Base-by-base conservation (phyloP, 1,284 basidiomycete genomes). In the Microbotryum silenes-acaulis region DNA sequence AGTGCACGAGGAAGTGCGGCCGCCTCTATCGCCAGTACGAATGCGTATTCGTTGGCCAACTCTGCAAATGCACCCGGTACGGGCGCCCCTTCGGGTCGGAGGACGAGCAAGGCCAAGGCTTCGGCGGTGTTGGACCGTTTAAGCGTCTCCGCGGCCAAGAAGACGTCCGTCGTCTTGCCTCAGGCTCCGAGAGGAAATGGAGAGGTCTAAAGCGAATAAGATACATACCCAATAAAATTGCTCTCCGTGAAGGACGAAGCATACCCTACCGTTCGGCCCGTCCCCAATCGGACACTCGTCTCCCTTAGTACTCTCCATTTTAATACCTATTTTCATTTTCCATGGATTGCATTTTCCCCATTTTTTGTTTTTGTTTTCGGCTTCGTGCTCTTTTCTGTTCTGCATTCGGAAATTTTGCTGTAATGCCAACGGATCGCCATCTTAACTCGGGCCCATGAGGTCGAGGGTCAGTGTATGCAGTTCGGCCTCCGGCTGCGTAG, bases 1-100 rank as follows among this genome's bases (percentile, higher is more conserved):
- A 49, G 45, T 25, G 51, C 42, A 12, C 53, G 53, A 8, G 45
- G 27, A 8, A 60, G 59, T 37, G 53, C 45, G 6, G 51, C 59
- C 18, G 52, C 59, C 2, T 55, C 53, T 4, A 44, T 60, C 12
- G 59, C 53, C 7, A 54, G 51, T 53, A 60, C 59, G 37, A 60
- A 20, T 42, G 52, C 46, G 9, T 42, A 42, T 18, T 42, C 37
- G 12, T 42, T 42, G 37, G 37, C 37, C 37, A 42, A 42, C 14
- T 42, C 37, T 12, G 37, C 37, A 10, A 42, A 53, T 23, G 51
- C 25, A 18, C 31, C 31, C 21, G 51, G 27, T 12, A 31, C 51
- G 14, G 25, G 27, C 12, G 33, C 51, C 6, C 25, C 25, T 33
- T 23, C 25, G 31, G 27, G 33, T 16, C n/a, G 51, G 6, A 25